Evolutionary conservation across 2,329 filamentous ascomycete species (phyloP), one percentile per base, ranked within the genome.

Genomic region (Trichoderma oligosporum): DNA sequence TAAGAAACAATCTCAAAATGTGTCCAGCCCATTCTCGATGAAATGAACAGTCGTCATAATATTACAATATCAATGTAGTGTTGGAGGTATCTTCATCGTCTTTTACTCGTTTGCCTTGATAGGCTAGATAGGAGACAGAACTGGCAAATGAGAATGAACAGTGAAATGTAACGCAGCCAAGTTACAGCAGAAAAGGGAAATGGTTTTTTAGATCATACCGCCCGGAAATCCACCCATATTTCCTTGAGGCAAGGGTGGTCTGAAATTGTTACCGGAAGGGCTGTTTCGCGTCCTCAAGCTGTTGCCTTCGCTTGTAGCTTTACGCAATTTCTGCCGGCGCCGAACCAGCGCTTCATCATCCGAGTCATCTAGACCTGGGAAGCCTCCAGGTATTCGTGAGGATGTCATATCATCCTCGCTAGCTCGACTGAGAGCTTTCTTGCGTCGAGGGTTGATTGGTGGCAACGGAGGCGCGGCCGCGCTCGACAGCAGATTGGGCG

Each of bases 371-470:
- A 51, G 54, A 12, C 24, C 36, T 38, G 61, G 63, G 18, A 60
- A 63, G 4, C 56, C 60, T 25, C 47, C 54, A 41, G 61, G 63
- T 22, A 59, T 52, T 35, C 61, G 64, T 7, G 62, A 61, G 58
- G 60, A 61, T n/a, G 60, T 45, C 9, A 60, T 57, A 27, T 71
- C 70, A 9, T 76, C 73, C 4, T 69, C 70, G 11, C 66, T 67
- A 16, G 70, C 69, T 16, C 72, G 70, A 36, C 68, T 62, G 18
- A 76, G 60, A 3, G 69, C 68, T 8, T 75, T 76, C 53, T 79
- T 76, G 8, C 82, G 76, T 47, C 80, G 75, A 25, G 82, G 82
- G 64, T 84, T 84, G 66, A 85, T 81, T 1, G 82, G 81, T 2
- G 82, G 82, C 33, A 85, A 58, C 2, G 82, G 82, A 2, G 82